phyloP scores from a whole-genome alignment of 2,329 filamentous ascomycete genomes.

The Talaromyces sp. region DNA sequence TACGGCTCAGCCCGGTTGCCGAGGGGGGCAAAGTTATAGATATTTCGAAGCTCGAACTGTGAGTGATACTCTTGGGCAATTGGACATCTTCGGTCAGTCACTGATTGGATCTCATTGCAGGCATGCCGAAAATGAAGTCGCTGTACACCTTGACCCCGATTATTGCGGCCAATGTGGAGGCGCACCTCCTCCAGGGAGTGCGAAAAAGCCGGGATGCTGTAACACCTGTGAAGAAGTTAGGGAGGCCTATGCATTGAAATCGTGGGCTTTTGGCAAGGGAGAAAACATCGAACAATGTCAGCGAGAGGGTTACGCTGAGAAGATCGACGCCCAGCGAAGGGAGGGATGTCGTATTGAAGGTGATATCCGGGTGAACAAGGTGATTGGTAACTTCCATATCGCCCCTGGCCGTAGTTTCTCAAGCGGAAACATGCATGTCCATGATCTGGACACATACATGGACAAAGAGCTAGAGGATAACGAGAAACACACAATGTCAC shows the following conservation, averaged over 20 bases:
- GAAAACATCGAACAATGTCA: constrained; percentile 92
- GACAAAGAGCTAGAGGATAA: constrained; percentile 57
- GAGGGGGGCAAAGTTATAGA: constrained; percentile 76
- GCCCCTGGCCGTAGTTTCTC: constrained; percentile 94
- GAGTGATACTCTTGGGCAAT: constrained; percentile 29
- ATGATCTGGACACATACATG: constrained; percentile 95
- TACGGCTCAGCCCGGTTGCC: constrained; percentile 65
- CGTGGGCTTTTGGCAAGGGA: constrained; percentile 91
- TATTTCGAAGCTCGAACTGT: constrained; percentile 62
- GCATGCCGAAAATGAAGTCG: constrained; percentile 62
- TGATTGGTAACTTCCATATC: constrained; percentile 97
- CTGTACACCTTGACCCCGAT: constrained; percentile 74
- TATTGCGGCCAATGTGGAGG: constrained; percentile 97
- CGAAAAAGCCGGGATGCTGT: constrained; percentile 81
- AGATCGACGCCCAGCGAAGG: constrained; percentile 75
- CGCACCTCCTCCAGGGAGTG: constrained; percentile 65
- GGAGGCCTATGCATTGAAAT: constrained; percentile 82
- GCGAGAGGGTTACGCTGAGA: constrained; percentile 88
- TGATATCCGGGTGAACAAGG: constrained; percentile 91
- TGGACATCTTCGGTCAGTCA: constrained; percentile 11
- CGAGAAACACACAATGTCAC: constrained; percentile 77
- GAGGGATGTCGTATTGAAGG: constrained; percentile 96
- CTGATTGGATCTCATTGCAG: constrained; percentile 35
- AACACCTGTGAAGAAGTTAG: constrained; percentile 96
- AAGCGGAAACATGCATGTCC: constrained; percentile 93